A percentile compares a stretch with the other conserved stretches of the same genome.
These are phyloP conservation scores for Stenocarpella maydis DNA, from an alignment of 2,329 filamentous ascomycete species.

Conservation along the genomic window DNA sequence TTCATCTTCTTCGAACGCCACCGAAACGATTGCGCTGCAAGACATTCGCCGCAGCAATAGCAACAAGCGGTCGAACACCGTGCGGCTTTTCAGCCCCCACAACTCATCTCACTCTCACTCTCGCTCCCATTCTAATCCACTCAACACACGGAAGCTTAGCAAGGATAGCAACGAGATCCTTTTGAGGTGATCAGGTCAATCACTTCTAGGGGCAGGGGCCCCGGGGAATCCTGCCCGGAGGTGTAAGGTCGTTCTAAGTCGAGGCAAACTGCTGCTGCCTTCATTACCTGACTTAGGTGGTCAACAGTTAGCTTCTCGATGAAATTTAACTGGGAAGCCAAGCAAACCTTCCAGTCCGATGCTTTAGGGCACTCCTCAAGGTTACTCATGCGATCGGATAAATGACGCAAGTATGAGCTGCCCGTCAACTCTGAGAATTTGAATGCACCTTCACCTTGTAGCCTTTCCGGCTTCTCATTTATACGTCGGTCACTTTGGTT, in stretches of 20 bases:
- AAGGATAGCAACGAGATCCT: conserved; percentile 31
- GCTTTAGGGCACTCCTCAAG: not conserved
- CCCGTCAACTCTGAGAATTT: too few species aligned
- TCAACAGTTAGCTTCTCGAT: not conserved
- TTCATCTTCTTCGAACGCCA: not conserved
- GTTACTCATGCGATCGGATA: not conserved
- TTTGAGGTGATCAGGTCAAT: not conserved
- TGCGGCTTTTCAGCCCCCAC: not conserved
- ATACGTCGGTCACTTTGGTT: too few species aligned
- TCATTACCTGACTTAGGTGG: not conserved
- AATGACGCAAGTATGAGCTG: not conserved
- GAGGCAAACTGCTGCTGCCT: too few species aligned
- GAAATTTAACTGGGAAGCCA: not conserved
- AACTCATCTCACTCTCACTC: not conserved
- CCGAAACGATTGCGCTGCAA: conserved; percentile 29
- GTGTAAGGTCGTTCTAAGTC: not conserved
- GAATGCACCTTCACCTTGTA: not conserved
- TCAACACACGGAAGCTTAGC: not conserved
- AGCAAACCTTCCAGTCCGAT: not conserved
- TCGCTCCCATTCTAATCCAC: conserved; percentile 5
- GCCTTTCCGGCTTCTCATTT: too few species aligned
- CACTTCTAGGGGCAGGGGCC: not conserved
- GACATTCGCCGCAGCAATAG: conserved; percentile 13
- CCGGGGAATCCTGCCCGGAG: not conserved
- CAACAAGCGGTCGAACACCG: not conserved